These are phyloP conservation scores for Infundibulicybe gibba DNA, from an alignment of 768 basidiomycete species.

Conservation along the genomic window DNA sequence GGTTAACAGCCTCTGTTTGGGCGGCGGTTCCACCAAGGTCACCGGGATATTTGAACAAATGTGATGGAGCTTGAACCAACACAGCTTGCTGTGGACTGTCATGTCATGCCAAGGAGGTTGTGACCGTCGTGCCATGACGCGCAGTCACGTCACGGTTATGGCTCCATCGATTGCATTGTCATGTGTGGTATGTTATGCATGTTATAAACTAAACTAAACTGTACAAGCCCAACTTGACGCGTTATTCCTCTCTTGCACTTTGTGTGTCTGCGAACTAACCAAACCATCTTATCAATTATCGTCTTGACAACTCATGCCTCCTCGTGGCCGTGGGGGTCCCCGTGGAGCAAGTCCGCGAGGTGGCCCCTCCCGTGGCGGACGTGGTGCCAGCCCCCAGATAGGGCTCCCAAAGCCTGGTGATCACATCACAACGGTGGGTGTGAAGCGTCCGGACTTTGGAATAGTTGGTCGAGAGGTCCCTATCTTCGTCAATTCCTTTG, in stretches of 20 bases:
- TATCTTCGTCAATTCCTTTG: constrained; percentile 61
- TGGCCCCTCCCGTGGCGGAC: constrained; percentile 26
- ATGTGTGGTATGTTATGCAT: too few species aligned
- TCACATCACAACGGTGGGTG: constrained; percentile 56
- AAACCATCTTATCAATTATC: too few species aligned
- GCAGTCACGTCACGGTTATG: too few species aligned
- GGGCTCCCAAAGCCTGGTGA: constrained; percentile 23
- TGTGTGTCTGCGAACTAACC: constrained; percentile 2
- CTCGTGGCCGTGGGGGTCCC: constrained; percentile 28
- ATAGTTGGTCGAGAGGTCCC: constrained; percentile 40
- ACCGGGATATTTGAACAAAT: too few species aligned
- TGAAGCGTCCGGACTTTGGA: constrained; percentile 65
- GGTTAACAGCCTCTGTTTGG: too few species aligned
- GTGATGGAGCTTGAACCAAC: too few species aligned
- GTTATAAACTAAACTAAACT: too few species aligned
- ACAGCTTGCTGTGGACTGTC: too few species aligned
- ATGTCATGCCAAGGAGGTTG: too few species aligned
- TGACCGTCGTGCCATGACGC: too few species aligned
- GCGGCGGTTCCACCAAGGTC: too few species aligned
- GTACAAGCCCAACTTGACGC: background rate
- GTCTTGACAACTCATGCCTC: constrained; percentile 32
- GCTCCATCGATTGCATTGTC: too few species aligned
- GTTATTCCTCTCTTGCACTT: constrained; percentile 9
- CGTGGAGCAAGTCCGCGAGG: constrained; percentile 18
- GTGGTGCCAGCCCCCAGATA: constrained; percentile 23